Evolutionary conservation across 1,284 basidiomycete genomes (phyloP), one percentile per base, ranked within the genome.

Genomic region (Ceratobasidium sp.): DNA sequence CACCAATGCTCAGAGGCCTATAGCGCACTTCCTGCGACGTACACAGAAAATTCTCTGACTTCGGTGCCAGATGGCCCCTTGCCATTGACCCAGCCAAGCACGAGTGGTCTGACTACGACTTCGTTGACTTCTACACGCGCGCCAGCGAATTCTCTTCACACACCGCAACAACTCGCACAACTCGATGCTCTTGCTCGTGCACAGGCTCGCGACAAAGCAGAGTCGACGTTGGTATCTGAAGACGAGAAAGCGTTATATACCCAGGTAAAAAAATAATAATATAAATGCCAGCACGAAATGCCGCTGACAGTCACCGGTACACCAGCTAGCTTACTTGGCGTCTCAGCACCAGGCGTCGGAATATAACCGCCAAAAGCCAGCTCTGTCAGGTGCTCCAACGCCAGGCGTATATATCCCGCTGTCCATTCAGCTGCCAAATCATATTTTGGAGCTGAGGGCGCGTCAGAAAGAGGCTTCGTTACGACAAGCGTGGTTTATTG

Each of bases 281-380:
- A 12, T 15, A 20, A 34, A 52, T 40, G 17, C 25, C 47, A n/a
- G 17, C 47, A 20, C 20, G n/a, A 17, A 47, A 34, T 29, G 8
- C 43, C 25, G 67, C 54, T 57, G 22, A 68, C 7, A 4, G n/a
- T 13, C 8, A 38, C 15, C 34, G 20, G 20, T 22, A 15, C 27
- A 32, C 17, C 68, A 87, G 84, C 84, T 91, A 68, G 82, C 83
- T 6, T 79, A 77, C 17, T 78, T 91, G 20, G 90, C 90, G 3
- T 92, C 90, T 6, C 92, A 94, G 75, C 91, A 93, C 80, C 93
- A 94, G 70, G 73, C 78, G 68, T 91, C 89, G 78, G 88, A 91
- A 53, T 94, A 94, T 78, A 90, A 86, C 74, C 82, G 85, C 68
- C 78, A 87, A n/a, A 94, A 94, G 77, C 89, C 86, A 73, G 92